Conservation (phyloP, 768 basidiomycete genomes). For the Flagelloscypha sp. region DNA sequence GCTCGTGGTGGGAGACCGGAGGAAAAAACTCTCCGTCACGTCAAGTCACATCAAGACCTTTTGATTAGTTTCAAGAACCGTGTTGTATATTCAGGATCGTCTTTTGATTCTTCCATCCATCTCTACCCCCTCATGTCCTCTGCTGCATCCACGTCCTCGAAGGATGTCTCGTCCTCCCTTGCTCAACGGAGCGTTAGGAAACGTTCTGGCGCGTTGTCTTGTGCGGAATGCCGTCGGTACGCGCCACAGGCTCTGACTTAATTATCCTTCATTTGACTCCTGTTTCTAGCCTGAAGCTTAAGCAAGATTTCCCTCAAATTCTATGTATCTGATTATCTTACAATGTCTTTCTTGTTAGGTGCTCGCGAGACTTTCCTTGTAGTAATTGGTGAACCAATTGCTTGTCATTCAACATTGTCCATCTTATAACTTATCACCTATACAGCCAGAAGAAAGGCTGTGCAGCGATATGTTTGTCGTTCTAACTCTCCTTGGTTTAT, state of each 20-base stretch:
- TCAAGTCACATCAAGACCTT: no score
- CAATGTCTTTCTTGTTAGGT: constrained; percentile 4
- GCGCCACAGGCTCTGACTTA: constrained; percentile 12
- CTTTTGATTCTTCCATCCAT: constrained; percentile 12
- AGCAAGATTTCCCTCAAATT: constrained; percentile 31
- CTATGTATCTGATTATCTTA: constrained; percentile 10
- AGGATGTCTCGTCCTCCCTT: constrained; percentile 22
- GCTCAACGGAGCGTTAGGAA: constrained; percentile 29
- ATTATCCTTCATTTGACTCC: constrained; percentile 9
- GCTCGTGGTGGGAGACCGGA: constrained; percentile 1
- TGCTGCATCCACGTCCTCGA: constrained; percentile 17
- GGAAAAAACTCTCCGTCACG: constrained; percentile 14
- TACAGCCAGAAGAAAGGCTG: constrained; percentile 32
- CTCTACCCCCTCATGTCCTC: constrained; percentile 13
- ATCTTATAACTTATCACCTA: constrained; percentile 9
- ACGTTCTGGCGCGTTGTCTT: constrained; percentile 50
- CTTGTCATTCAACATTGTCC: background rate
- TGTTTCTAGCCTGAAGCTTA: constrained; percentile 51
- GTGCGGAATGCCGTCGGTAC: constrained; percentile 65
- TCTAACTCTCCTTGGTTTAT: constrained; percentile 7
- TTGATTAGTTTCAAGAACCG: no score
- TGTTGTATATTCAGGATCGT: background rate
- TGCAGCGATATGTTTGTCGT: constrained; percentile 49
- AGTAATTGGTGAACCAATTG: constrained; percentile 50
- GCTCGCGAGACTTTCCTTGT: constrained; percentile 52